These are phyloP conservation scores for Teratosphaeria pseudoeucalypti DNA, from an alignment of 2,329 filamentous ascomycete species.

Conservation along the genomic window DNA sequence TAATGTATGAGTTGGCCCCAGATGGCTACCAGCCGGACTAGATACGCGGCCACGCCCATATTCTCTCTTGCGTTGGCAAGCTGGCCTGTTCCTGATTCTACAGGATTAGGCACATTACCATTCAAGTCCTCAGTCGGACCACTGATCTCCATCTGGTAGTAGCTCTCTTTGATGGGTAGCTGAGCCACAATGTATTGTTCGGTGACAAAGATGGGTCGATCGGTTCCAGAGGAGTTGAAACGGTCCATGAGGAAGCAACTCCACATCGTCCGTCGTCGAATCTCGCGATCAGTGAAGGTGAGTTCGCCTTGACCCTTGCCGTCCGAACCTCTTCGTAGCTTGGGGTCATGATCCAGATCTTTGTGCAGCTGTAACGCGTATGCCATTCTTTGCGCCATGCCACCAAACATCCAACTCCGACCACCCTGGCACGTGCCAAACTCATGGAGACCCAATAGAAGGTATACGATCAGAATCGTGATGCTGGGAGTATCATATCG, in stretches of 20 bases:
- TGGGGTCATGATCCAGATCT: constrained; percentile 64
- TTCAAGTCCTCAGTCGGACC: constrained; percentile 70
- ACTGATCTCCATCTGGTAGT: constrained; percentile 84
- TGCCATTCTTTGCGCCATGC: constrained; percentile 92
- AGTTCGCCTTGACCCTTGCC: constrained; percentile 20
- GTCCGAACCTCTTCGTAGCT: constrained; percentile 12
- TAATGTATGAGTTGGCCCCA: constrained; percentile 89
- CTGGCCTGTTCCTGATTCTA: constrained; percentile 53
- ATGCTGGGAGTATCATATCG: constrained; percentile 94
- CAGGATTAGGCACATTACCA: constrained; percentile 53
- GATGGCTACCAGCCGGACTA: constrained; percentile 71
- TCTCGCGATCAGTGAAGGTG: constrained; percentile 88
- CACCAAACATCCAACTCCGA: constrained; percentile 88
- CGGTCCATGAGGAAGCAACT: constrained; percentile 95
- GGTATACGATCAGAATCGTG: constrained; percentile 81
- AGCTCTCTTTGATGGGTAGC: constrained; percentile 78
- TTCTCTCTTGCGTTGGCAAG: constrained; percentile 61
- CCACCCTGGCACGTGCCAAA: constrained; percentile 96
- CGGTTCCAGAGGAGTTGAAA: constrained; percentile 91
- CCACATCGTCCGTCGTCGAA: constrained; percentile 92
- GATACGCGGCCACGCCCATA: constrained; percentile 89
- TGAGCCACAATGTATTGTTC: constrained; percentile 85
- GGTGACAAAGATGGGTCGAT: constrained; percentile 80
- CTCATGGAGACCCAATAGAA: constrained; percentile 83
- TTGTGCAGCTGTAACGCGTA: constrained; percentile 90